Evolutionary conservation across 768 basidiomycete species (phyloP).

Genomic region (Omphalotus guepiniiformis): DNA sequence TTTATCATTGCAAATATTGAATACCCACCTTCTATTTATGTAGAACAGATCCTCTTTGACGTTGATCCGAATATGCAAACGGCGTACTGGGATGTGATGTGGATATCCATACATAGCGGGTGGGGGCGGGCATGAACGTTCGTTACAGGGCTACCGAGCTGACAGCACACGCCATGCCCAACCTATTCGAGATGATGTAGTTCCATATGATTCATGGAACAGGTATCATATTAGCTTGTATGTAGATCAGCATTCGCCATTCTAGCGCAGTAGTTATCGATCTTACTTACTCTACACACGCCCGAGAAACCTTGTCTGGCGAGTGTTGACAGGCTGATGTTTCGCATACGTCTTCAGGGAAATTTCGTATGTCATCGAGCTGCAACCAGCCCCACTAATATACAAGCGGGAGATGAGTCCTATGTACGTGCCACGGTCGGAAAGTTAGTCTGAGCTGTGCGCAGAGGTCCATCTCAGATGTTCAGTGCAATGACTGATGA

Average conservation of each 20-base stretch:
- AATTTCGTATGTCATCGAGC: conserved; percentile 69
- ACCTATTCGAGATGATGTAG: conserved; percentile 71
- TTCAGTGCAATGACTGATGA: no score
- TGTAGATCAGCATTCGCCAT: conserved; percentile 10
- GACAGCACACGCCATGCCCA: conserved; percentile 57
- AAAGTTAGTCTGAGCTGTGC: neutral
- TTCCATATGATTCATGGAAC: conserved; percentile 63
- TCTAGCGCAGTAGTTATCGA: no score
- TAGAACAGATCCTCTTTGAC: no score
- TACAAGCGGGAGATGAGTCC: neutral
- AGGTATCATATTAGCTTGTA: conserved; percentile 64
- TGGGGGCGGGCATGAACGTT: conserved; percentile 2
- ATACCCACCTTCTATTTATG: no score
- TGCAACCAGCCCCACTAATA: conserved; percentile 66
- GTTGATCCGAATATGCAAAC: no score
- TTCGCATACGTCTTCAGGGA: conserved; percentile 65
- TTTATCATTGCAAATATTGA: no score
- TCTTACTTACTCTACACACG: conserved; percentile 54
- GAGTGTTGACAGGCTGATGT: conserved; percentile 61
- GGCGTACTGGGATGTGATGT: no score
- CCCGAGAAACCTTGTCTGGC: conserved; percentile 65
- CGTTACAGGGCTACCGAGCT: conserved; percentile 28
- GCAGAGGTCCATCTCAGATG: neutral
- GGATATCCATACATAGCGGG: no score
- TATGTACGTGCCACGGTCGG: neutral